Evolutionary conservation across 805 yeast species (phyloP).

Genomic region (Saturnispora serradocipensis): DNA sequence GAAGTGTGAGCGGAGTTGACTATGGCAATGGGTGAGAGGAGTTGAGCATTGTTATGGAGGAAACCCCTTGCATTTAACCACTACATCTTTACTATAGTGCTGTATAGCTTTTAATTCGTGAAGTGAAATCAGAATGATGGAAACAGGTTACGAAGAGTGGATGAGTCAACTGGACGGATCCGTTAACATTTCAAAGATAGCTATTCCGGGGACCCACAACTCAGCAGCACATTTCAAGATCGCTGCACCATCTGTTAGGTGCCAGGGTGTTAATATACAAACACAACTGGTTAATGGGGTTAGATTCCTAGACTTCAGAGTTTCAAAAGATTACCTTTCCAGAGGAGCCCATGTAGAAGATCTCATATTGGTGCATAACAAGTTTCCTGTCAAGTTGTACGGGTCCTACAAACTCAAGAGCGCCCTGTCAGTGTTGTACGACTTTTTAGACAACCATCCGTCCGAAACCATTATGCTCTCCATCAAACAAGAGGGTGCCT

Average conservation of each 20-base stretch:
- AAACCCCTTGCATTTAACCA: no score
- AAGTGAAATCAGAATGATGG: neutral
- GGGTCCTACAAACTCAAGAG: slow-evolving; percentile 43
- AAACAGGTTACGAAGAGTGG: slow-evolving; percentile 33
- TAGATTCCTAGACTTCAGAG: slow-evolving; percentile 63
- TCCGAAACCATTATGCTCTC: slow-evolving; percentile 61
- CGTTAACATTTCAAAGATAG: slow-evolving; percentile 39
- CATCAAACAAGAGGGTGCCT: slow-evolving; percentile 63
- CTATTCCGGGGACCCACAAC: slow-evolving; percentile 83
- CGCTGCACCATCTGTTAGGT: slow-evolving; percentile 68
- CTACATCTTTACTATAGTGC: neutral
- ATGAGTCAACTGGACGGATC: slow-evolving; percentile 37
- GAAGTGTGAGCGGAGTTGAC: neutral
- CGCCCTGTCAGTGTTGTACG: slow-evolving; percentile 50
- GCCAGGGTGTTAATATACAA: slow-evolving; percentile 53
- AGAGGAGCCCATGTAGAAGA: slow-evolving; percentile 35
- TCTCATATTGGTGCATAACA: slow-evolving; percentile 64
- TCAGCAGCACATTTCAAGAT: slow-evolving; percentile 57
- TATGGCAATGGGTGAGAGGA: neutral
- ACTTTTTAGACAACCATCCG: slow-evolving; percentile 41
- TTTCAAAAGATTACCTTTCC: slow-evolving; percentile 45
- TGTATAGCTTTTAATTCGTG: neutral
- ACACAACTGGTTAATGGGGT: slow-evolving; percentile 65
- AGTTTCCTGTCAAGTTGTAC: slow-evolving; percentile 60
- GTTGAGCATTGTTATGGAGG: neutral